These are phyloP conservation scores for Alternaria alternata DNA, from an alignment of 2,329 filamentous ascomycete genomes.

Conservation along the genomic window DNA sequence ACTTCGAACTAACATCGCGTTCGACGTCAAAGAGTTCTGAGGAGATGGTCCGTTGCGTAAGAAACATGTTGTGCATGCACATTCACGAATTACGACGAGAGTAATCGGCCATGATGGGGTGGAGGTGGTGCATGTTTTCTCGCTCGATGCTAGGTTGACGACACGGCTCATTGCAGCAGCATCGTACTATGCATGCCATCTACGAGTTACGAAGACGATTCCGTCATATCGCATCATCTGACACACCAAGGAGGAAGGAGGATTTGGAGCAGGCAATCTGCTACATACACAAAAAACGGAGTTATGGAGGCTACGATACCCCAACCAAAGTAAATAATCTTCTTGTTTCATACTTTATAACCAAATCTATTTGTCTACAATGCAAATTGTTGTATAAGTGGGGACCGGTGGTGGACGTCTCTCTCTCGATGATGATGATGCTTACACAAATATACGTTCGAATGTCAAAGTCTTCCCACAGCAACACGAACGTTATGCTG, in stretches of 20 bases:
- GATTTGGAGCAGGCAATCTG: not conserved
- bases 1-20: too few species aligned
- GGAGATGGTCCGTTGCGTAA: not conserved
- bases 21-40: too few species aligned
- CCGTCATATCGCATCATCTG: not conserved
- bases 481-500: not conserved
- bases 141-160: too few species aligned
- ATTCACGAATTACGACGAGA: not conserved
- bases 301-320: constrained; percentile 1
- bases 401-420: too few species aligned
- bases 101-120: too few species aligned
- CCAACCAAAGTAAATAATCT: not conserved
- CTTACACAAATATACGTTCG: too few species aligned
- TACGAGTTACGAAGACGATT: not conserved
- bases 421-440: too few species aligned
- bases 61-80: not conserved
- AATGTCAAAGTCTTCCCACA: too few species aligned
- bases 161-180: too few species aligned
- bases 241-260: not conserved
- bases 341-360: not conserved
- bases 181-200: too few species aligned
- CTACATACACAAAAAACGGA: not conserved
- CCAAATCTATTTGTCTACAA: not conserved
- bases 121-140: too few species aligned
- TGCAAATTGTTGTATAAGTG: not conserved